Base-by-base conservation (phyloP, 2,329 filamentous ascomycete species). In the Colletotrichum sansevieriae region DNA sequence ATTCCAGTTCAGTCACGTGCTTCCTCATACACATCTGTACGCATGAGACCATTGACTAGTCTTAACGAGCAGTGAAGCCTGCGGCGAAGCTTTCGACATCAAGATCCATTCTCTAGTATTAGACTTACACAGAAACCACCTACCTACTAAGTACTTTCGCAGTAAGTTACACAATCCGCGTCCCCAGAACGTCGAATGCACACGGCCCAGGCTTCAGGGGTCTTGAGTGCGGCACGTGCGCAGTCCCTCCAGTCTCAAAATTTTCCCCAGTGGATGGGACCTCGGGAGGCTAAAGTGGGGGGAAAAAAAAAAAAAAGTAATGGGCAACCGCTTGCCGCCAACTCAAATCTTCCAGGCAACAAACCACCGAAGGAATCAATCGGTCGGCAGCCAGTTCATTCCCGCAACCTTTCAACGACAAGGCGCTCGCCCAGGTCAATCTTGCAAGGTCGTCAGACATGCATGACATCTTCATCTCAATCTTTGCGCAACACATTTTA, bases 401-500 rank as follows among this genome's bases (percentile, higher is more conserved):
- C 52, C 43, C 20, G 46, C 33, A 4, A 39, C n/a, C 8, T 20
- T 25, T 55, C 65, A 33, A 65, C 20, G 54, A 59, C 47, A 43
- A 59, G 29, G 54, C 35, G 9, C 43, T 15, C 37, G 29, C 12
- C 37, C 25, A 54, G n/a, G 25, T 22, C 37, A 33, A 9, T 22
- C 41, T 22, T 44, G 44, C 37, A 52, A 33, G 41, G 18, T 5
- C 11, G 33, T 18, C 47, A 56, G 63, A 41, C 20, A 78, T 78
- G 76, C 77, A 64, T 68, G 44, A 55, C 68, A 65, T 71, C 51
- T 68, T 51, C 18, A 64, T 56, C 22, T 63, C 66, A 52, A 64
- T 58, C 44, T 65, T 73, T 41, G 55, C 69, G 68, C 75, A 74
- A 61, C 68, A 73, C 67, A 72, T 70, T 46, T 58, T 71, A 62